Percentiles rank a stretch among this genome's conserved stretches.
Evolutionary conservation across 2,329 filamentous ascomycete species (phyloP).

Genomic region (Pseudogymnoascus sp.): DNA sequence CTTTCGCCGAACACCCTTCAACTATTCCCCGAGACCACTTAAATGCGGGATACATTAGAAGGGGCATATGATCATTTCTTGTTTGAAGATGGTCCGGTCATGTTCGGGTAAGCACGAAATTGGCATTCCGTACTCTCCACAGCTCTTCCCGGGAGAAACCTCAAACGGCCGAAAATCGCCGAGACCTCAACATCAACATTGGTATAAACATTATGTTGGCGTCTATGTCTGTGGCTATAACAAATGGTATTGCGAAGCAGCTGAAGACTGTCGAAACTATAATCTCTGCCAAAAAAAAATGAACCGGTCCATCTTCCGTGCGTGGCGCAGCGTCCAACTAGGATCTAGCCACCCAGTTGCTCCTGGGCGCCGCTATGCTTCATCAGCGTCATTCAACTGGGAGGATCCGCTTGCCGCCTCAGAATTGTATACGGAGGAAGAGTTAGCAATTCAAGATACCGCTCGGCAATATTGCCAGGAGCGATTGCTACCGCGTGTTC

Average conservation of each 20-base stretch:
- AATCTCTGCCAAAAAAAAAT: not conserved
- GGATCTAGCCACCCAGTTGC: not conserved
- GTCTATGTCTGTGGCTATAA: not conserved
- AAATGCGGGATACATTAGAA: not conserved
- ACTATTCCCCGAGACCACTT: not conserved
- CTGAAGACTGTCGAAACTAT: not conserved
- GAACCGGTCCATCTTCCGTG: not conserved
- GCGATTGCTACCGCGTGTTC: conserved; percentile 72
- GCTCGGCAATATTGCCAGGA: conserved; percentile 94
- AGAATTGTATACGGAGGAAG: conserved; percentile 79
- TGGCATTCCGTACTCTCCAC: not conserved
- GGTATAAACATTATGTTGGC: not conserved
- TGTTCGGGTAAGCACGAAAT: not conserved
- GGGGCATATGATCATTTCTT: not conserved
- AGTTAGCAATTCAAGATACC: conserved; percentile 81
- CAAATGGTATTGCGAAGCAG: not conserved
- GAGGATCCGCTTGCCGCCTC: conserved; percentile 77
- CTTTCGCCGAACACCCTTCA: not conserved
- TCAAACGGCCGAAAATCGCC: not conserved
- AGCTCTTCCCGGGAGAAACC: not conserved
- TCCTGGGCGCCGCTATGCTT: conserved; percentile 17
- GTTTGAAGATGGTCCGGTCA: not conserved
- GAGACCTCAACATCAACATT: not conserved
- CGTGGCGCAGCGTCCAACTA: not conserved
- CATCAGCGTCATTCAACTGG: conserved; percentile 66